Evolutionary conservation across 2,329 filamentous ascomycete genomes (phyloP), one percentile per base, ranked within the genome.

Genomic region (Arthrinium puccinioides): DNA sequence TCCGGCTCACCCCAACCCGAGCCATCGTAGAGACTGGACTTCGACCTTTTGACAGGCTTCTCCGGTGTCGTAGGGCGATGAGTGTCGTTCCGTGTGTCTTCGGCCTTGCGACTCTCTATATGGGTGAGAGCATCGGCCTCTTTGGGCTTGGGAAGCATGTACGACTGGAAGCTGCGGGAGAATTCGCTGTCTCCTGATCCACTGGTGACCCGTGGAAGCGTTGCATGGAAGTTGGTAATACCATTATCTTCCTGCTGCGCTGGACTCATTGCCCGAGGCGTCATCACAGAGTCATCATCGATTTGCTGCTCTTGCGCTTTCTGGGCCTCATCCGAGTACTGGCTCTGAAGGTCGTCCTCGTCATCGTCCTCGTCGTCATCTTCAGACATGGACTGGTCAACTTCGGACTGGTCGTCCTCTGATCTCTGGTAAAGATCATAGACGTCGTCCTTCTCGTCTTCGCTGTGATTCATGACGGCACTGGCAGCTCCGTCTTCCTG

Each of bases 381-480:
- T 7, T 36, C 33, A n/a, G 24, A 27, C 16, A 13, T n/a, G 20
- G 33, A 14, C 13, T 28, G 24, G 7, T 49, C 44, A 4, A 50
- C 44, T 16, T 51, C 50, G 3, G 48, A 43, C 14, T 55, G 54
- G 9, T 54, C 54, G n/a, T 55, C 56, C 32, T 72, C 67, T 42
- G 71, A 59, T 44, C 68, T 65, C 42, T 72, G 73, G 49, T 82
- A 81, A 47, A 83, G 72, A 43, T 86, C 81, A 49, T 84, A 84
- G 31, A 83, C 67, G 53, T 87, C 80, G 11, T 73, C 64, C 9
- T 74, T 71, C 20, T 74, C 69, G 31, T 81, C 73, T 18, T 82
- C 74, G 20, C 69, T 66, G 52, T 82, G 69, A 49, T 83, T 86
- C 52, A 89, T 79, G 32, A 83, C 70, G 37, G 83, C 71, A 41